Percentiles rank a stretch among this genome's conserved stretches.
Conservation (phyloP, 2,329 filamentous ascomycete genomes). For the Cucurbitaria berberidis region DNA sequence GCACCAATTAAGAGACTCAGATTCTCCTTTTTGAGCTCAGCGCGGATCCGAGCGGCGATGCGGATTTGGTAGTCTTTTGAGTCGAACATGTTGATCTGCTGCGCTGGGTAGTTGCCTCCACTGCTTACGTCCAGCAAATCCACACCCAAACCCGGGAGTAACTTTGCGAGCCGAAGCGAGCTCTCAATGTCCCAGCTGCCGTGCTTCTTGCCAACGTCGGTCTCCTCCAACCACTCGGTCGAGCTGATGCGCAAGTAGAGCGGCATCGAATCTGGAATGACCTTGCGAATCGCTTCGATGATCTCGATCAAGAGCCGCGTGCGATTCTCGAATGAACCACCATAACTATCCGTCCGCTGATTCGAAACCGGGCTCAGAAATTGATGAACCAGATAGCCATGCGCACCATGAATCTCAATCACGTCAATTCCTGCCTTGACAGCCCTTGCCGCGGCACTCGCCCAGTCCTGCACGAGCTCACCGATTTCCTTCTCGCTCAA, state of each 20-base stretch:
- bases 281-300: constrained; percentile 43
- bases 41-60: constrained; percentile 54
- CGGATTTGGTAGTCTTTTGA: constrained; percentile 57
- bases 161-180: constrained; percentile 49
- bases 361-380: constrained; percentile 52
- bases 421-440: constrained; percentile 47
- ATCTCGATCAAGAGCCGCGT: constrained; percentile 51
- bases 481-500: constrained; percentile 50
- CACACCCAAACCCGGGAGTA: constrained; percentile 50
- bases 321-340: constrained; percentile 51
- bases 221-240: constrained; percentile 48
- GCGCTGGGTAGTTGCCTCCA: constrained; percentile 54
- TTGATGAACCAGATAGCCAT: constrained; percentile 53
- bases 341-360: constrained; percentile 51
- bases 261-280: constrained; percentile 44
- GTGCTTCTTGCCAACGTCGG: constrained; percentile 33
- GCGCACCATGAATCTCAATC: constrained; percentile 53
- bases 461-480: constrained; percentile 49
- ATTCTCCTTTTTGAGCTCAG: constrained; percentile 48
- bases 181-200: constrained; percentile 52
- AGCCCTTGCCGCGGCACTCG: constrained; percentile 44
- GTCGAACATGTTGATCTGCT: constrained; percentile 51
- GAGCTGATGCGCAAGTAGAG: constrained; percentile 45
- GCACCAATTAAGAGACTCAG: constrained; percentile 57
- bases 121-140: constrained; percentile 56